Conservation (phyloP, 1,284 basidiomycete genomes). For the Sphaerobolus stellatus region DNA sequence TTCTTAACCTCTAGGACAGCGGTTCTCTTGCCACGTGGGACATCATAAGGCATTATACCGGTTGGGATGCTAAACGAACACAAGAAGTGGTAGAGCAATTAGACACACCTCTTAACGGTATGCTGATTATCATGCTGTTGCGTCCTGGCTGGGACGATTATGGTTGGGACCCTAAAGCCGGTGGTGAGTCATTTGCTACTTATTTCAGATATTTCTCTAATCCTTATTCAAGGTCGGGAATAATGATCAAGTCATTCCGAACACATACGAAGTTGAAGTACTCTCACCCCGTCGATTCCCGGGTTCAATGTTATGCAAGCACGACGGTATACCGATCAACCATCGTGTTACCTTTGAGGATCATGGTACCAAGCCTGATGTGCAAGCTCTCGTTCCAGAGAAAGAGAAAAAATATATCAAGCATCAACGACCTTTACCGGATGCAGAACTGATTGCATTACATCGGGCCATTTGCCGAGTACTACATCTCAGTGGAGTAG, state of each 20-base stretch:
- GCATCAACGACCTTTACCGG: neutral
- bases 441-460: neutral
- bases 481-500: constrained; percentile 36
- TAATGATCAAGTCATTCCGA: neutral
- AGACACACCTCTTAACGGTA: neutral
- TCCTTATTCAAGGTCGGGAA: neutral
- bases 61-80: neutral
- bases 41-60: neutral
- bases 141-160: neutral
- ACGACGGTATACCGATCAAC: neutral
- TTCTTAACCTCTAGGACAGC: neutral
- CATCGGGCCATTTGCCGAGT: neutral
- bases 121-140: neutral
- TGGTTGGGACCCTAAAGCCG: neutral
- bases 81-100: neutral
- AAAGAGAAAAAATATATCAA: neutral
- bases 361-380: neutral
- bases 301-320: neutral
- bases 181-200: neutral
- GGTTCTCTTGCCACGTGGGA: constrained; percentile 1
- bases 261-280: neutral
- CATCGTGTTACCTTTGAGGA: neutral
- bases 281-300: neutral
- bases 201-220: no score
- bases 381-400: neutral